Evolutionary conservation across 2,329 filamentous ascomycete species (phyloP), one percentile per base, ranked within the genome.

Genomic region (Penicillium corylophilum): DNA sequence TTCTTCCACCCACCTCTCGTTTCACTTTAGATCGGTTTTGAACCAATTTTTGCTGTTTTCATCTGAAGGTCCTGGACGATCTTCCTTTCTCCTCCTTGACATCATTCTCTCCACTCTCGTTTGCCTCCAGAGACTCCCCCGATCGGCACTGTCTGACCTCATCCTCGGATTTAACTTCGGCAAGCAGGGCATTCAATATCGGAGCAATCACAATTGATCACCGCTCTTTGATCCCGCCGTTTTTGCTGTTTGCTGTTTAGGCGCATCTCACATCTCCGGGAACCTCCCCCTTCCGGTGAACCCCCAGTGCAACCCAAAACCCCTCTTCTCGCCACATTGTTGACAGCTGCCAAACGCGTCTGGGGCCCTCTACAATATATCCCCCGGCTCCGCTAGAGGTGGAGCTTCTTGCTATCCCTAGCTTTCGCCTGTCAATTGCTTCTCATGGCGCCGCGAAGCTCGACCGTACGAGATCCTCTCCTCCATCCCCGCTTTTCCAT

Each of bases 361-460:
- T 51, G 43, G 40, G 28, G 39, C 13, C 31, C 22, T 41, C 36
- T 46, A 16, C 24, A 16, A 28, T 46, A 47, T 44, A 51, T 44
- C 46, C 46, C 39, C 42, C 36, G 35, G 47, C 23, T 42, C 53
- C 48, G 46, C 44, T 26, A 56, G 22, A 36, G 41, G 22, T 43
- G 33, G 35, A 39, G 54, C 38, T 10, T 45, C 29, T 40, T 48
- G 48, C 41, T 42, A 40, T 42, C 39, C 29, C 22, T 38, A 41
- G 44, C 38, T 50, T 41, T 46, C 45, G 33, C 36, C 41, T 46
- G 31, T 51, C 53, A 58, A 58, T 63, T 61, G 57, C 56, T 63
- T 64, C 62, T 60, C 58, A 70, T 70, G 67, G 67, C 67, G 64
- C 53, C 63, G 52, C 64, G 56, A 67, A 57, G 57, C 51, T 55